phyloP scores from a whole-genome alignment of 1,284 basidiomycete genomes.

The Cryptococcus amylolentus region DNA sequence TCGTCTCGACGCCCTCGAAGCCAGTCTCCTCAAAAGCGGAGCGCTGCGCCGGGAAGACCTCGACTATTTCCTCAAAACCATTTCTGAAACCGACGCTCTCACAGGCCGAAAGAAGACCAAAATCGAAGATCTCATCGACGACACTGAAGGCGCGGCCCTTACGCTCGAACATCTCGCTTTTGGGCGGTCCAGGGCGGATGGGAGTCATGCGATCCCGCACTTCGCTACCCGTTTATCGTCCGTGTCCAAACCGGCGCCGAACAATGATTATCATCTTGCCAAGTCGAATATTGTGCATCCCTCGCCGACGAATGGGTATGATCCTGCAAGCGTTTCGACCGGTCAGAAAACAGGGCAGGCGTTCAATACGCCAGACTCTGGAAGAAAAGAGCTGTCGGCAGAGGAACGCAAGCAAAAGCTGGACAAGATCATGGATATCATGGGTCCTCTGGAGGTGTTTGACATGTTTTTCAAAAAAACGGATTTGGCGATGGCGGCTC shows the following conservation, averaged over 20 bases:
- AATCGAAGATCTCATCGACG: conserved; percentile 26
- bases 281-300: conserved; percentile 10
- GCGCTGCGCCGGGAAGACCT: conserved; percentile 43
- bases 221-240: conserved; percentile 33
- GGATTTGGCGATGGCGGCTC: conserved; percentile 42
- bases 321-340: background rate
- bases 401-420: conserved; percentile 34
- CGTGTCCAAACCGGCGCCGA: conserved; percentile 28
- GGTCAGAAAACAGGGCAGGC: background rate
- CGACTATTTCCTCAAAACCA: conserved; percentile 36
- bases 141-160: conserved; percentile 50
- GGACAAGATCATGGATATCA: conserved; percentile 36
- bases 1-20: conserved; percentile 48
- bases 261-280: conserved; percentile 42
- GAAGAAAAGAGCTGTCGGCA: conserved; percentile 9
- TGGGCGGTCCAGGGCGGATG: conserved; percentile 42
- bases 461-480: conserved; percentile 44
- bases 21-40: conserved; percentile 42
- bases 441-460: conserved; percentile 46
- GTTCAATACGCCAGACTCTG: background rate
- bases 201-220: conserved; percentile 38
- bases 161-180: conserved; percentile 50
- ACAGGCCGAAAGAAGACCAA: background rate
- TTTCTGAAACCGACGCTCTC: conserved; percentile 8
- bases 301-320: background rate